Base-by-base conservation (phyloP, 352 stramenopile genomes). In the Phytophthora hybrid region DNA sequence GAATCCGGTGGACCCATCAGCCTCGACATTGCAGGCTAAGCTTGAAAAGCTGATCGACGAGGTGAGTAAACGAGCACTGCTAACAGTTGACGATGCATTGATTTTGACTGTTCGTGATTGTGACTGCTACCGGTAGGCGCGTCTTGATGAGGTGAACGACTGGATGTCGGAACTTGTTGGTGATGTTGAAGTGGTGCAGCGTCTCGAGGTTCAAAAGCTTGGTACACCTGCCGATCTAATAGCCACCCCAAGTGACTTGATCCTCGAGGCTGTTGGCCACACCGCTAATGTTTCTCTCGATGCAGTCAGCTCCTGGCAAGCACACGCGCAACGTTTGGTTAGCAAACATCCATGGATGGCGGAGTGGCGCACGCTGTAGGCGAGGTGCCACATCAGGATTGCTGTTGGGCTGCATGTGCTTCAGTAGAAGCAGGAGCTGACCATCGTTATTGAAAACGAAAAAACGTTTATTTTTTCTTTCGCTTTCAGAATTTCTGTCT, bases 101-200 rank as follows among this genome's bases (percentile, higher is more conserved):
- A 54, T 31, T 39, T 62, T 39, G 34, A 64, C 41, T 37, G 59
- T 41, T 57, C 37, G 9, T 51, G 13, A 37, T 32, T 73, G 44
- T 76, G 21, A 63, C 52, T 59, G 34, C 51, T 75, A 26, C 23
- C 23, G 23, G 23, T 26, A 93, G 78, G 88, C 88, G 7, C 83
- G 88, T 39, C 74, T 93, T 54, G 83, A 95, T 57, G 85, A 95
- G 72, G 72, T 97, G 23, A 93, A 97, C 65, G 89, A 95, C 60
- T 76, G 82, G 54, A 94, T 97, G 79, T 49, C 59, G 46, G 84
- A 97, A 60, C 83, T 95, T 51, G 71, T 93, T 11, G 81, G 82
- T 21, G 78, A 92, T 6, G 18, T 46, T 16, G 69, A 82, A 3
- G 37, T 93, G 5, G 61, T 94, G n/a, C 74, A 80, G 26, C 51